Evolutionary conservation across 2,329 filamentous ascomycete species (phyloP).

Genomic region (Lithohypha guttulata): DNA sequence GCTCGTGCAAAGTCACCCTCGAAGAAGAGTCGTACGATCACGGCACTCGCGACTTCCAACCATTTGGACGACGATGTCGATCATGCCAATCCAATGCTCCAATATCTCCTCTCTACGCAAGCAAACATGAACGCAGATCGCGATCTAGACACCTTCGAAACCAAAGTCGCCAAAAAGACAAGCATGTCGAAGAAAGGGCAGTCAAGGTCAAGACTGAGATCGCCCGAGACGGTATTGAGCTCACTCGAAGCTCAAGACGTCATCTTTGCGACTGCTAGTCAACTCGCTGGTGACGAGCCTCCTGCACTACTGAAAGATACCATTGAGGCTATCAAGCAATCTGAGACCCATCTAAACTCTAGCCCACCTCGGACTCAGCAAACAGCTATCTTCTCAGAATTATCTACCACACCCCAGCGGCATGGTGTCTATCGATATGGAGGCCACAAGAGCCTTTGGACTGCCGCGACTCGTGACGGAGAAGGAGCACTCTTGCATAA

Average conservation of each 20-base stretch:
- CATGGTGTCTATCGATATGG: conserved; percentile 26
- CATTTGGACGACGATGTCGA: conserved; percentile 41
- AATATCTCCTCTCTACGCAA: conserved; percentile 35
- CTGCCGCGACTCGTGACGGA: conserved; percentile 54
- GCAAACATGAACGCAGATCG: conserved; percentile 14
- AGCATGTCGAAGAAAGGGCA: conserved; percentile 22
- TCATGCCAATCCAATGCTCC: conserved; percentile 31
- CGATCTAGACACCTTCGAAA: conserved; percentile 22
- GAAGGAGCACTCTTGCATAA: conserved; percentile 54
- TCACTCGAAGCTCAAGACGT: conserved; percentile 62
- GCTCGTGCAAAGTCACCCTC: conserved; percentile 47
- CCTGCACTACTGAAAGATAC: conserved; percentile 54
- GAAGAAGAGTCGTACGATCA: conserved; percentile 68
- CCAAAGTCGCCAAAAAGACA: conserved; percentile 15
- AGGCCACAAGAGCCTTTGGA: conserved; percentile 50
- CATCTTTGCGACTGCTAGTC: conserved; percentile 77
- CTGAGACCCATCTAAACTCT: conserved; percentile 32
- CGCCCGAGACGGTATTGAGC: conserved; percentile 56
- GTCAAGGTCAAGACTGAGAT: conserved; percentile 45
- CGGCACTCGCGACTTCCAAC: conserved; percentile 62
- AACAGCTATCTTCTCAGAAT: conserved; percentile 16
- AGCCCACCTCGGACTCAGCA: conserved; percentile 12
- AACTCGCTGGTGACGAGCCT: conserved; percentile 63
- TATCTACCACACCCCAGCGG: conserved; percentile 22
- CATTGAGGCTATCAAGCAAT: conserved; percentile 50